Conservation (phyloP, 2,329 filamentous ascomycete species). For the Sclerotiophoma versabilis region DNA sequence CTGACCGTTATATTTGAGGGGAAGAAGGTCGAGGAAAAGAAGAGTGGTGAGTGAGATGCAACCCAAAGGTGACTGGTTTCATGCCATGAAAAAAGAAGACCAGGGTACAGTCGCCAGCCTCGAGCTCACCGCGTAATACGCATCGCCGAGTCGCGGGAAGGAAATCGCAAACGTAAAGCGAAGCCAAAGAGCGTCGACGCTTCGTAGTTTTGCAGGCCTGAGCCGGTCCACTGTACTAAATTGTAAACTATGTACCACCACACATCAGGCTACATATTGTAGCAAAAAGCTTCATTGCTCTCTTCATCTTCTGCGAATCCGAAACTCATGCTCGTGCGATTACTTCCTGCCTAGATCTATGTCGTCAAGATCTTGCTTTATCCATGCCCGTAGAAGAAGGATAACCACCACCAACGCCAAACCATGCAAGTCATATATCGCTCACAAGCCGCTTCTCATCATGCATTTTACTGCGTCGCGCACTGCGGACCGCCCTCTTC, state of each 20-base stretch:
- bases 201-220: too few species aligned
- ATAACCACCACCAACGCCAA: conserved; percentile 29
- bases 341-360: conserved; percentile 5
- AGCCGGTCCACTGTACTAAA: too few species aligned
- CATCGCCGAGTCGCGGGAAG: neutral
- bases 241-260: too few species aligned
- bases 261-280: too few species aligned
- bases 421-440: conserved; percentile 28
- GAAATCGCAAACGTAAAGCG: too few species aligned
- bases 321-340: neutral
- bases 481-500: conserved; percentile 71
- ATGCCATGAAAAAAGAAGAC: too few species aligned
- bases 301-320: too few species aligned
- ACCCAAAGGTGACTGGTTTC: neutral
- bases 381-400: conserved; percentile 11
- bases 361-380: neutral
- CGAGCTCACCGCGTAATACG: too few species aligned
- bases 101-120: neutral
- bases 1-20: conserved; percentile 46
- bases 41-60: neutral
- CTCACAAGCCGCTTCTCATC: conserved; percentile 3
- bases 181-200: too few species aligned
- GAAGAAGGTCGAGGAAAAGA: conserved; percentile 26
- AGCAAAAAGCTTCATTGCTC: too few species aligned
- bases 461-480: conserved; percentile 68